Base-by-base conservation (phyloP, 345 rosid species). In the Eucalyptus cloeziana region DNA sequence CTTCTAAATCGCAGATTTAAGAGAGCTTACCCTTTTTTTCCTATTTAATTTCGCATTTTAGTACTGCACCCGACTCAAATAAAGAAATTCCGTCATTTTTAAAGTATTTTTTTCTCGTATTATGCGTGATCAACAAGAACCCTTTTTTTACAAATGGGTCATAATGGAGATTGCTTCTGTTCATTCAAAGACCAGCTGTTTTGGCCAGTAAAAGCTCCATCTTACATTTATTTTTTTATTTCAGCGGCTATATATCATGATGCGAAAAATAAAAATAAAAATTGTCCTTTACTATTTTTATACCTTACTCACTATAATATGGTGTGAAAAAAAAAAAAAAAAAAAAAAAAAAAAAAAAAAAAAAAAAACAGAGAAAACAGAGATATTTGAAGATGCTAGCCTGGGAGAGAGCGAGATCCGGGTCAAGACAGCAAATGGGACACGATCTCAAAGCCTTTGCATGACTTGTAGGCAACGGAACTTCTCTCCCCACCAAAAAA, bases 31-130 rank as follows among this genome's bases (percentile, higher is more conserved):
- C 7, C 80, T 17, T 14, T 33, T 67, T 71, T 33, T 19, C 44
- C 22, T 6, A 31, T 67, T 14, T n/a, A 15, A 67, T 67, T 67
- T 31, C 2, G 1, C 1, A 13, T 17, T 8, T 71, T 10, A 67
- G 11, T 31, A 31, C 2, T 0, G 21, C 0, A 7, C 7, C 24
- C 5, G 13, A 17, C 7, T 69, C 44, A 33, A 69, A 69, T 71
- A 5, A 71, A 71, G 8, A 44, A 6, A 13, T 37, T 25, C 90
- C 10, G 60, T 87, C 58, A 64, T 43, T 89, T 47, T 24, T 14
- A 7, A 13, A 13, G 5, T 49, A 85, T 7, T 4, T 45, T 25
- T 43, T 47, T 27, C 4, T 17, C 7, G n/a, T 22, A 10, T 40
- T 80, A 12, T 6, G 45, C 9, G 21, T 80, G 49, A 4, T 40